Evolutionary conservation across 2,329 filamentous ascomycete species (phyloP).

Genomic region (Alternaria infectoria): DNA sequence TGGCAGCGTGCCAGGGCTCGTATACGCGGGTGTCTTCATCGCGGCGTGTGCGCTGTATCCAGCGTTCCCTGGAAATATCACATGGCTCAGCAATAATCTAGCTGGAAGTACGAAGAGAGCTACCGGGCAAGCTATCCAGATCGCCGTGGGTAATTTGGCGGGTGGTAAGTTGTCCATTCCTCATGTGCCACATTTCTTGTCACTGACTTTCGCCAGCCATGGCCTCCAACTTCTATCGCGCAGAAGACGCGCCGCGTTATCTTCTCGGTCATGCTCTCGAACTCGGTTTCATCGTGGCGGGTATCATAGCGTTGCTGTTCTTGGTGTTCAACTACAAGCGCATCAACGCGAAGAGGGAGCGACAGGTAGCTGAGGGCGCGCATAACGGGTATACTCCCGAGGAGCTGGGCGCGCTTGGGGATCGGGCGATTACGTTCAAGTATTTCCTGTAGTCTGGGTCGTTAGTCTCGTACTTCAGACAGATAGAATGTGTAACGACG

Average conservation of each 20-base stretch:
- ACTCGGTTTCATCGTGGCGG: slow-evolving; percentile 57
- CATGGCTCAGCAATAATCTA: slow-evolving; percentile 63
- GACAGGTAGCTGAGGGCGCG: slow-evolving; percentile 43
- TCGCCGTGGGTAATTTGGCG: slow-evolving; percentile 56
- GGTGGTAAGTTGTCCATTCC: slow-evolving; percentile 25
- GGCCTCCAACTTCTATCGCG: slow-evolving; percentile 74
- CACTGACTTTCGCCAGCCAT: slow-evolving; percentile 57
- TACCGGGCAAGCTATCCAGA: slow-evolving; percentile 56
- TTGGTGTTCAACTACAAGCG: slow-evolving; percentile 60
- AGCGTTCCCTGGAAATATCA: slow-evolving; percentile 50
- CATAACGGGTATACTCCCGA: slow-evolving; percentile 54
- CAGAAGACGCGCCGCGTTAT: slow-evolving; percentile 57
- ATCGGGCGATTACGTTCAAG: slow-evolving; percentile 67
- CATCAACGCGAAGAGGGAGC: slow-evolving; percentile 64
- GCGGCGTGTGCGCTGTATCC: slow-evolving; percentile 47
- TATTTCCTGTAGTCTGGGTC: slow-evolving; percentile 59
- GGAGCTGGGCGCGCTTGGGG: slow-evolving; percentile 65
- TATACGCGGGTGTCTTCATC: slow-evolving; percentile 49
- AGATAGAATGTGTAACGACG: background rate
- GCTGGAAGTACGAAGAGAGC: slow-evolving; percentile 60
- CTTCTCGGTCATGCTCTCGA: slow-evolving; percentile 59
- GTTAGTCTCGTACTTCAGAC: background rate
- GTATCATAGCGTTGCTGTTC: slow-evolving; percentile 53
- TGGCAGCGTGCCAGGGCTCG: slow-evolving; percentile 36
- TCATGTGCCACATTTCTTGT: too few species aligned